Conservation (phyloP, 78 protist genomes). For the Dictyostelium citrinum region DNA sequence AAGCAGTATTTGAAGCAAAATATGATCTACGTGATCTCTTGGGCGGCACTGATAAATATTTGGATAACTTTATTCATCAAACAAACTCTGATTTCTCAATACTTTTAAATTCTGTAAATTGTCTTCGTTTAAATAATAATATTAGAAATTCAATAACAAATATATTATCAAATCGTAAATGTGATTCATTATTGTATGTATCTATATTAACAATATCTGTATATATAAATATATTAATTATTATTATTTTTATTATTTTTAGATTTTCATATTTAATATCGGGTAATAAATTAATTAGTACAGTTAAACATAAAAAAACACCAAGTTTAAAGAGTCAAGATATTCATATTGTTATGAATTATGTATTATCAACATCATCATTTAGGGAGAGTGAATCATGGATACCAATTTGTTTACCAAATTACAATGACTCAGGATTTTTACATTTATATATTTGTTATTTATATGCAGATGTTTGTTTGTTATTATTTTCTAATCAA, state of each 20-base stretch:
- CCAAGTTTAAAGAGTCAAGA: constrained; percentile 67
- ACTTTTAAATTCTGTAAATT: constrained; percentile 61
- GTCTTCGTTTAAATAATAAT: constrained; percentile 43
- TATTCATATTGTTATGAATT: constrained; percentile 70
- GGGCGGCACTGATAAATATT: constrained; percentile 56
- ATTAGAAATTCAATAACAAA: constrained; percentile 34
- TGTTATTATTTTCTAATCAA: constrained; percentile 68
- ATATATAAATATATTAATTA: too few relatives aligned
- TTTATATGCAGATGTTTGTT: constrained; percentile 72
- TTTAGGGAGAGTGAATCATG: constrained; percentile 72
- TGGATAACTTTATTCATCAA: constrained; percentile 40
- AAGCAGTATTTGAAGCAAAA: constrained; percentile 63
- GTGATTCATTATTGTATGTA: constrained; percentile 49
- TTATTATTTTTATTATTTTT: too few relatives aligned
- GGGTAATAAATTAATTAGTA: constrained; percentile 69
- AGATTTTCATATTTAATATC: constrained; percentile 60
- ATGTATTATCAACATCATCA: constrained; percentile 75
- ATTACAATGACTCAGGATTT: constrained; percentile 65
- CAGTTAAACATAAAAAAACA: constrained; percentile 70
- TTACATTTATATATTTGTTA: constrained; percentile 76
- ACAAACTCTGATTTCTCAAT: constrained; percentile 31
- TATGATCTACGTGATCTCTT: constrained; percentile 65
- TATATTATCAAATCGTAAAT: constrained; percentile 22
- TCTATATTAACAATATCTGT: too few relatives aligned
- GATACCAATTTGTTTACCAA: constrained; percentile 82